Conservation (phyloP, 2,329 filamentous ascomycete genomes). For the Xylaria sp. region DNA sequence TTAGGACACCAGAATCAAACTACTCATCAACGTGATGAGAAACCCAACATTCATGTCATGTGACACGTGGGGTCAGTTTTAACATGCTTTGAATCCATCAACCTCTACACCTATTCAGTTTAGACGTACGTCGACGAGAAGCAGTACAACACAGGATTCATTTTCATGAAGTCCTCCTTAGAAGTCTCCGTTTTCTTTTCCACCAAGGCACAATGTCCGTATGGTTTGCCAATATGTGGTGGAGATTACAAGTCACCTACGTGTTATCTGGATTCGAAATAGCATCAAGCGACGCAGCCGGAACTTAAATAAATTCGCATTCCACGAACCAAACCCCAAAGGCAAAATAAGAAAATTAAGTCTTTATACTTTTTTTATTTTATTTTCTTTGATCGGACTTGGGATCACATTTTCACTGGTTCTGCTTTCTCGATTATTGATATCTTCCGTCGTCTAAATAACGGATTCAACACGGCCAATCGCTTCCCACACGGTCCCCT, state of each 20-base stretch:
- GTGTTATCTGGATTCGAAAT: neutral
- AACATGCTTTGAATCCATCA: slow-evolving; percentile 12
- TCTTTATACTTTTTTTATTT: neutral
- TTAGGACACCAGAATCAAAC: neutral
- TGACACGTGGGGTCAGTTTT: slow-evolving; percentile 20
- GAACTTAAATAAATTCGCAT: neutral
- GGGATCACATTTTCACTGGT: neutral
- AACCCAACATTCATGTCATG: slow-evolving; percentile 24
- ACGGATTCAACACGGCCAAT: neutral
- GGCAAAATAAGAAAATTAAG: neutral
- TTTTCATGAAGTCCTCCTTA: slow-evolving; percentile 2
- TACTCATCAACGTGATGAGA: slow-evolving; percentile 45
- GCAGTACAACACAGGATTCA: neutral
- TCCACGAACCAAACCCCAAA: neutral
- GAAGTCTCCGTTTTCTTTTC: slow-evolving; percentile 9
- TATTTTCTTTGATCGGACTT: neutral
- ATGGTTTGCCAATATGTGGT: neutral
- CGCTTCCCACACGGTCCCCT: neutral
- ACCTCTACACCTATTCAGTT: neutral
- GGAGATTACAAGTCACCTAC: neutral
- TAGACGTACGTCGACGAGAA: neutral
- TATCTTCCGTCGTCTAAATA: neutral
- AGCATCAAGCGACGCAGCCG: slow-evolving; percentile 5
- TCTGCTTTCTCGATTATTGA: neutral
- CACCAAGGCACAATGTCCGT: neutral